Conservation (phyloP, 169 alveolate genomes). For the Cyclospora cayetanensis region DNA sequence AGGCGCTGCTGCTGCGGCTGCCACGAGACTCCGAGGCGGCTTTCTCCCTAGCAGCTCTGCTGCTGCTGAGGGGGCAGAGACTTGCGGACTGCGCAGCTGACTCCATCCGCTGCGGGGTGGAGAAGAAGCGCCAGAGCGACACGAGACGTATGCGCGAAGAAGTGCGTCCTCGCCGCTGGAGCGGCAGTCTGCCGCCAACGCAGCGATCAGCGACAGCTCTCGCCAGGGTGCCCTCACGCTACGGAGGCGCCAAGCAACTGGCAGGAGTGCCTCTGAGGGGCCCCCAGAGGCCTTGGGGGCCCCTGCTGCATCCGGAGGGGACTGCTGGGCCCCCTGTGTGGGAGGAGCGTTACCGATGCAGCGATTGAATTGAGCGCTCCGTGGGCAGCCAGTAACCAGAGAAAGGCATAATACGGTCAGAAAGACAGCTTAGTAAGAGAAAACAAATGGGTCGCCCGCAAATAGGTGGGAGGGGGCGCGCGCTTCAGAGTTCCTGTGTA, state of each 20-base stretch:
- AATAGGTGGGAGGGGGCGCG: background rate
- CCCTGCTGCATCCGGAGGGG: background rate
- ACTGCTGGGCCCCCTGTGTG: background rate
- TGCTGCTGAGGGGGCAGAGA: background rate
- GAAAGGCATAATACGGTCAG: background rate
- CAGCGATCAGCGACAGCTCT: background rate
- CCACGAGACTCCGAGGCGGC: background rate
- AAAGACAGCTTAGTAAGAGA: background rate
- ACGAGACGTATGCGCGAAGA: background rate
- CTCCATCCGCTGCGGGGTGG: background rate
- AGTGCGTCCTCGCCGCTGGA: background rate
- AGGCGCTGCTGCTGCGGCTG: background rate
- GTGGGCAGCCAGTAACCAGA: background rate
- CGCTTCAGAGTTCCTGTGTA: background rate
- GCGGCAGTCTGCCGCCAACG: background rate
- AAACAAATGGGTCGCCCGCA: background rate
- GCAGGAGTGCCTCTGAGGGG: background rate
- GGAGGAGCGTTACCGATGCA: background rate
- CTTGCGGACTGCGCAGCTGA: background rate
- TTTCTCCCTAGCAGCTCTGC: background rate
- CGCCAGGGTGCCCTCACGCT: background rate
- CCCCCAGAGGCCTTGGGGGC: slow-evolving; percentile 13
- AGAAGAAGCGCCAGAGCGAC: background rate
- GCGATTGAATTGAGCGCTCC: background rate
- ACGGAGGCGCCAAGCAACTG: background rate